These are phyloP conservation scores for Blastocrithidia nonstop DNA, from an alignment of 208 protist genomes.

Conservation along the genomic window DNA sequence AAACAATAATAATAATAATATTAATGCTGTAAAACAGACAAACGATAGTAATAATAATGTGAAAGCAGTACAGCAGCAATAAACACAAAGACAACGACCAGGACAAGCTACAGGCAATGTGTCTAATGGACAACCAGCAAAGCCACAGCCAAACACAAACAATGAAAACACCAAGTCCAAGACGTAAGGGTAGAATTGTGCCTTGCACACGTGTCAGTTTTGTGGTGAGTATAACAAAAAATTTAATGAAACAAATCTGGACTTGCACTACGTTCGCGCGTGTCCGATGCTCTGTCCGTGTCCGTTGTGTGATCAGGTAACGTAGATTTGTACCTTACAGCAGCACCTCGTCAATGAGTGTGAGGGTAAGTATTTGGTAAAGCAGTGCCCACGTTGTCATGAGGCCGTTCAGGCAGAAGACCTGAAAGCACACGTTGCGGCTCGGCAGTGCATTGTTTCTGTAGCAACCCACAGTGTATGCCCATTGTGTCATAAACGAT, in stretches of 20 bases:
- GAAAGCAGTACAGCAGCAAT: slow-evolving; percentile 1
- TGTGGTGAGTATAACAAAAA: slow-evolving; percentile 55
- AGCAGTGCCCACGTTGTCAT: slow-evolving; percentile 78
- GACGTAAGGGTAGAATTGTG: not conserved
- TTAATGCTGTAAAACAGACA: no score
- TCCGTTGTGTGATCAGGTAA: slow-evolving; percentile 83
- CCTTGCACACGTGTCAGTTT: slow-evolving; percentile 69
- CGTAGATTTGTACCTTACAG: slow-evolving; percentile 78
- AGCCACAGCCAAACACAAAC: no score
- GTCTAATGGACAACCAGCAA: no score
- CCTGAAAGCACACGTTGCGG: slow-evolving; percentile 49
- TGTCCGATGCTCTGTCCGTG: slow-evolving; percentile 88
- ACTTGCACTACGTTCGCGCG: slow-evolving; percentile 70
- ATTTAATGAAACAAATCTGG: slow-evolving; percentile 58
- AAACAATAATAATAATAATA: no score
- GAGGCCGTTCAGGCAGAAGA: slow-evolving; percentile 72
- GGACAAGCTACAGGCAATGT: no score
- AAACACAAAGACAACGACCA: slow-evolving; percentile 5
- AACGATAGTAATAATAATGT: no score
- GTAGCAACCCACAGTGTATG: slow-evolving; percentile 61
- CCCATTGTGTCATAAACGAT: slow-evolving; percentile 70
- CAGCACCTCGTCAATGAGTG: slow-evolving; percentile 83
- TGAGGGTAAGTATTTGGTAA: slow-evolving; percentile 40
- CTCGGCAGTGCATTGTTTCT: slow-evolving; percentile 47
- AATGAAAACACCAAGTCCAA: no score